These are phyloP conservation scores for Adenanthera pavonina DNA, from an alignment of 306 rosid genomes.

Conservation along the genomic window DNA sequence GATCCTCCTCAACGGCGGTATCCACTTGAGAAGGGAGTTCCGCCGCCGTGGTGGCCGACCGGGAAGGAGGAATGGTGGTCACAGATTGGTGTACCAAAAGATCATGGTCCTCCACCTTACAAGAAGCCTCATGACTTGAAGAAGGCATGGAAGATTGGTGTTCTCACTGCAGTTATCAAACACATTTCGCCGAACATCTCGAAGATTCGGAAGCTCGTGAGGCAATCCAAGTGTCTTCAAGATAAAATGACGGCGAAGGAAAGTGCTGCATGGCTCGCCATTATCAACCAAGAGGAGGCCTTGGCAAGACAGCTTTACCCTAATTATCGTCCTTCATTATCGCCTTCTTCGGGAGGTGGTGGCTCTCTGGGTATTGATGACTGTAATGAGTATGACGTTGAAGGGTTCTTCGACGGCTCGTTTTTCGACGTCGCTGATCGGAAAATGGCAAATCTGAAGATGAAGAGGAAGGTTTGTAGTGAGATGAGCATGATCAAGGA, in stretches of 20 bases:
- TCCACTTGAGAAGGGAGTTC: conserved; percentile 79
- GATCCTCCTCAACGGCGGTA: conserved; percentile 88
- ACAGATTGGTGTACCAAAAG: conserved; percentile 68
- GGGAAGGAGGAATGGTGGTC: conserved; percentile 94
- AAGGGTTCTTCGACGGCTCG: conserved; percentile 65
- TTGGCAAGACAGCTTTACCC: conserved; percentile 75
- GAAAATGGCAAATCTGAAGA: background rate
- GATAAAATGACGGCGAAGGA: conserved; percentile 96
- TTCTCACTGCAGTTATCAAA: conserved; percentile 81
- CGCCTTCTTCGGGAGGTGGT: conserved; percentile 59
- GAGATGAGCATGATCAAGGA: conserved; percentile 56
- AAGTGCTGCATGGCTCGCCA: conserved; percentile 88
- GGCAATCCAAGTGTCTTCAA: conserved; percentile 87
- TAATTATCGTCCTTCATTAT: conserved; percentile 57
- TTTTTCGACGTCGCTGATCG: conserved; percentile 62
- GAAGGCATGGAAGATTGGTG: conserved; percentile 93
- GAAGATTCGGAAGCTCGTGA: conserved; percentile 85
- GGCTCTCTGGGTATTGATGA: conserved; percentile 65
- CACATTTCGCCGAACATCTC: conserved; percentile 92
- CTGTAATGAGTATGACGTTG: conserved; percentile 80
- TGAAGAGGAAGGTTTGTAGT: conserved; percentile 64
- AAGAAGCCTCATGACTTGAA: conserved; percentile 92
- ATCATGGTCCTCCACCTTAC: conserved; percentile 88
- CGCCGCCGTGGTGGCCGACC: conserved; percentile 95
- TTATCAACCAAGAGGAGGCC: conserved; percentile 81